These are phyloP conservation scores for Amaranthus hypochondriacus DNA, from an alignment of 148 eudicot species.

Conservation along the genomic window DNA sequence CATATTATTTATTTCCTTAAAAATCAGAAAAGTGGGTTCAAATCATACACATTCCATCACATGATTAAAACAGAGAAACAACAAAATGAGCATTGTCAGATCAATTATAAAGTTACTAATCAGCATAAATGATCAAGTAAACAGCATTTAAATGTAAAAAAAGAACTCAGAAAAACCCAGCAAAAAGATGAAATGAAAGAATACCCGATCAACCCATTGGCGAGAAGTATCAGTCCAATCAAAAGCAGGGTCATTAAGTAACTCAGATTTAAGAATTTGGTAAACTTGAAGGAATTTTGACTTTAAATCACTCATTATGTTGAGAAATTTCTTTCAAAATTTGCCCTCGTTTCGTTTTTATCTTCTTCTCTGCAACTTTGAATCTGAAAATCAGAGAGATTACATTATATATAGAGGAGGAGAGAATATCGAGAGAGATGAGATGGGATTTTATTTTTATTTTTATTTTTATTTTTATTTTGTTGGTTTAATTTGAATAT, in stretches of 20 bases:
- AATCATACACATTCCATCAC: no score
- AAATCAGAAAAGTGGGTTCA: no score
- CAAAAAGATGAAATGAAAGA: not conserved
- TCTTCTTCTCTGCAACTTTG: no score
- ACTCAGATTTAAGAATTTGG: slow-evolving; percentile 66
- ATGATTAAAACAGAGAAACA: not conserved
- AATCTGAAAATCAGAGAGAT: no score
- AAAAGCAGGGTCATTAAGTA: slow-evolving; percentile 68
- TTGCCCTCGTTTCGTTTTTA: no score
- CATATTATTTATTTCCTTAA: no score
- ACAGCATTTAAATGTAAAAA: not conserved
- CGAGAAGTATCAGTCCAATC: slow-evolving; percentile 66
- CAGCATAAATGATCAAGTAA: not conserved
- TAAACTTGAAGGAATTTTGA: slow-evolving; percentile 56
- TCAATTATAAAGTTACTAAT: not conserved
- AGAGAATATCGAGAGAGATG: no score
- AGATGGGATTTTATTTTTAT: no score
- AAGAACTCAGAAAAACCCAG: not conserved
- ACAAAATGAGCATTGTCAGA: not conserved
- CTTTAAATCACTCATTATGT: slow-evolving; percentile 51
- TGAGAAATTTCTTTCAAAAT: not conserved
- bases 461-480: no score
- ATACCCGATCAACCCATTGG: slow-evolving; percentile 73
- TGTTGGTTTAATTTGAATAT: no score
- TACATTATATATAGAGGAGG: no score